Evolutionary conservation across 2,329 filamentous ascomycete genomes (phyloP).

Genomic region (Ceratocystis cacaofunesta): DNA sequence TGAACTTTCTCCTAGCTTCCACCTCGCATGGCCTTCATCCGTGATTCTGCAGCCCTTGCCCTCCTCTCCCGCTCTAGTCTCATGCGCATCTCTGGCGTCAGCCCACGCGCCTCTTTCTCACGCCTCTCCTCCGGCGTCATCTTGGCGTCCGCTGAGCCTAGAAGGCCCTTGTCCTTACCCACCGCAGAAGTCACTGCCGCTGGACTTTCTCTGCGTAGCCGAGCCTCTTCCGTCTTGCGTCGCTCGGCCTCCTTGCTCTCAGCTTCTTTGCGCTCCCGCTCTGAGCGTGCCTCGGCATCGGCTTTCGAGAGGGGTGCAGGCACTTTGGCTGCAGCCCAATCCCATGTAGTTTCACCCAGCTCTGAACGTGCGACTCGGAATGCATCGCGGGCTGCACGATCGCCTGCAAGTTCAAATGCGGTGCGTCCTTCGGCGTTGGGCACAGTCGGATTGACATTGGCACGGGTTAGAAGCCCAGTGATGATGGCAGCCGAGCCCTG

Average conservation of each 20-base stretch:
- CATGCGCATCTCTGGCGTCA: constrained; percentile 78
- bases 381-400: constrained; percentile 72
- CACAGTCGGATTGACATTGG: constrained; percentile 56
- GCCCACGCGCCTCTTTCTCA: constrained; percentile 67
- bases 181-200: constrained; percentile 32
- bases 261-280: constrained; percentile 54
- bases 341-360: constrained; percentile 59
- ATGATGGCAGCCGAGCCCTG: constrained; percentile 69
- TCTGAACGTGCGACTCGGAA: constrained; percentile 79
- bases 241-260: constrained; percentile 55
- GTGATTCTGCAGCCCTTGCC: constrained; percentile 81
- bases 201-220: constrained; percentile 51
- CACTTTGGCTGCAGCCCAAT: constrained; percentile 65
- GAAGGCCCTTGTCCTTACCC: constrained; percentile 38
- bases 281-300: constrained; percentile 55
- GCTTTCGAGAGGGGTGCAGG: constrained; percentile 54
- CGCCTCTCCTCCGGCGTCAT: constrained; percentile 69
- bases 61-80: constrained; percentile 75
- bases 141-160: constrained; percentile 41
- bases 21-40: constrained; percentile 54
- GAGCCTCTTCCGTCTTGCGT: constrained; percentile 58
- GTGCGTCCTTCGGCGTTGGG: constrained; percentile 65
- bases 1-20: constrained; percentile 15
- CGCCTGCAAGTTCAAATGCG: constrained; percentile 73
- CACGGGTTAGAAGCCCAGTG: constrained; percentile 59